phyloP scores from a whole-genome alignment of 345 rosid species.

The Ailanthus altissimus region DNA sequence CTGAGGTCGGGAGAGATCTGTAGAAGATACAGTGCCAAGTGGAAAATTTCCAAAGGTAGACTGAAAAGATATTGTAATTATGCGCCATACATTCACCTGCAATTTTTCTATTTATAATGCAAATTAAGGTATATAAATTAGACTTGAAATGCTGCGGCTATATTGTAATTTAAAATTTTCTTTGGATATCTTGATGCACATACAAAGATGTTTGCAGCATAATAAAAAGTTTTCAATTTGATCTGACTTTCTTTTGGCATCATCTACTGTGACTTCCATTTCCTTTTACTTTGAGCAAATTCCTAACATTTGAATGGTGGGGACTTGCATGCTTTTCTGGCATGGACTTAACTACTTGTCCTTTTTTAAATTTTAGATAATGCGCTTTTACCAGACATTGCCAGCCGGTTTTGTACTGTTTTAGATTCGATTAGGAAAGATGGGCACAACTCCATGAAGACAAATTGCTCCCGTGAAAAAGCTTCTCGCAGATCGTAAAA shows the following conservation, averaged over 20 bases:
- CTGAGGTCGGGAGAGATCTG: slow-evolving; percentile 8
- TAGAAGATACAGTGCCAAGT: slow-evolving; percentile 1
- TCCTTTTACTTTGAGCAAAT: no score
- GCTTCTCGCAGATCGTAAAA: neutral
- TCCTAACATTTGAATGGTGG: neutral
- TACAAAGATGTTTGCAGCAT: slow-evolving; percentile 14
- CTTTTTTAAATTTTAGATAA: neutral
- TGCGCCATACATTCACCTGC: neutral
- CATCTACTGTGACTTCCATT: neutral
- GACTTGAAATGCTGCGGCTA: slow-evolving; percentile 1
- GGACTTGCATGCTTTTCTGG: neutral
- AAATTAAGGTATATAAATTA: slow-evolving; percentile 20
- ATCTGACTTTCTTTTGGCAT: no score
- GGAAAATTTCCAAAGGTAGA: neutral
- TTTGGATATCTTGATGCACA: neutral
- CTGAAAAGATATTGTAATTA: slow-evolving; percentile 31
- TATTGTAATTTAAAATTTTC: slow-evolving; percentile 12
- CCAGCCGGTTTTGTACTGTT: neutral
- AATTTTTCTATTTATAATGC: slow-evolving; percentile 16
- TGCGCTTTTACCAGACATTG: neutral
- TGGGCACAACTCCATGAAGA: neutral
- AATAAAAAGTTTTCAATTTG: neutral
- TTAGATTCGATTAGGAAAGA: neutral
- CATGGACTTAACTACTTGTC: neutral
- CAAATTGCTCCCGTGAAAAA: neutral